Evolutionary conservation across 139 green algal species (phyloP), one percentile per base, ranked within the genome.

Genomic region (Micractinium conductrix): DNA sequence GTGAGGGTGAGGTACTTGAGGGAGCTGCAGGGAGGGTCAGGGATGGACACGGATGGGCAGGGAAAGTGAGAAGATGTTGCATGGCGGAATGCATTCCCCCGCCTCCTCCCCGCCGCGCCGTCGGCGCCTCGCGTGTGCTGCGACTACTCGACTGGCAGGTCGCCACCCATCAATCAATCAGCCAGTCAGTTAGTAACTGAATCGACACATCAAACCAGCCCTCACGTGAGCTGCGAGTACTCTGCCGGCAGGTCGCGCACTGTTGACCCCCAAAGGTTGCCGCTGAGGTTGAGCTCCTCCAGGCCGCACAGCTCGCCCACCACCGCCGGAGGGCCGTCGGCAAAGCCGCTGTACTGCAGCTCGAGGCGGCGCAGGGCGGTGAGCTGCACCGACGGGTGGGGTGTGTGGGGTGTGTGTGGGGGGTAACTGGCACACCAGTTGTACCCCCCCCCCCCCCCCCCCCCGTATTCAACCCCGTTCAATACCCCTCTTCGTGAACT

Each of bases 261-360:
- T 1, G 17, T 21, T 4, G 79, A 38, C 17, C 79, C 79, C 60
- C 60, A 84, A 62, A 84, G 60, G 63, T 84, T 84, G 62, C 79
- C 79, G 9, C 38, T n/a, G 9, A 84, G 42, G 42, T 75, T 84
- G 63, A 84, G 79, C 79, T 84, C 79, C 60, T 50, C 17, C 63
- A 84, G 63, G 1, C 24, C 33, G 12, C 37, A 45, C 28, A 84
- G 63, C 63, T 75, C 58, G 0, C 79, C 79, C 63, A 84, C n/a
- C 33, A 84, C 35, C 1, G 63, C 30, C 17, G 79, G 79, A 62
- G 62, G 79, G 6, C 79, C 79, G 24, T 17, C 63, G 14, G 67
- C 79, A 45, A 84, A 84, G 28, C 62, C 58, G 26, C 42, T 70
- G 55, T 71, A 70, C 38, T 55, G 53, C 55, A 55, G 24, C 55